Evolutionary conservation across 1,139 yeast genomes (phyloP).

Genomic region (Yamadazyma sp.): DNA sequence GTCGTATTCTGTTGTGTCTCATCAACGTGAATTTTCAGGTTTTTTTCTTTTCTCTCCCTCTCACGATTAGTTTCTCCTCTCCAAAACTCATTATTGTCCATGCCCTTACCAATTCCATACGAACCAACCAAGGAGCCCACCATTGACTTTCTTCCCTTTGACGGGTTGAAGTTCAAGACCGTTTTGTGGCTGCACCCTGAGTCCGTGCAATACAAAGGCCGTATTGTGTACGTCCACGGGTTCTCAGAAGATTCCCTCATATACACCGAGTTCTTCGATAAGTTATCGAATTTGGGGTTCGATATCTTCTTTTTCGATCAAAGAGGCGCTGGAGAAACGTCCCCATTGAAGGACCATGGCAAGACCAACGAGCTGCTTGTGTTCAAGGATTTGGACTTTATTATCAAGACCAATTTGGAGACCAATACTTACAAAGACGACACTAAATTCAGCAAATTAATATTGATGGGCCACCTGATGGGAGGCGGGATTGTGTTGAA

Average conservation of each 20-base stretch:
- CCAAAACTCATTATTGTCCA: too few relatives aligned
- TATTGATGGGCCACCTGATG: constrained; percentile 88
- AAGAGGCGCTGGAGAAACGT: constrained; percentile 84
- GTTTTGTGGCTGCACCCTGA: constrained; percentile 42
- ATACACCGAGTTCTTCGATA: constrained; percentile 61
- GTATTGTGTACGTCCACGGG: constrained; percentile 74
- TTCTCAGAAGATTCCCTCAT: constrained; percentile 65
- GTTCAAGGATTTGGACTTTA: constrained; percentile 68
- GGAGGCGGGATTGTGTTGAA: constrained; percentile 85
- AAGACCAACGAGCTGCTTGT: constrained; percentile 63
- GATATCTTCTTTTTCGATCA: constrained; percentile 81
- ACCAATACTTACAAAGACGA: constrained; percentile 21
- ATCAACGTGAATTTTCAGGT: neutral
- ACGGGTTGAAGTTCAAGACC: constrained; percentile 41
- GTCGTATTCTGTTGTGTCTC: too few relatives aligned
- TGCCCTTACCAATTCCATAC: constrained; percentile 29
- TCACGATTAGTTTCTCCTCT: too few relatives aligned
- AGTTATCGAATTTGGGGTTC: constrained; percentile 59
- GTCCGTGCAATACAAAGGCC: constrained; percentile 45
- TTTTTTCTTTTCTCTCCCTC: neutral
- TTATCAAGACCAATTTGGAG: constrained; percentile 42
- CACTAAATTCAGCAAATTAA: constrained; percentile 51
- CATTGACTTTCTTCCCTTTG: constrained; percentile 28
- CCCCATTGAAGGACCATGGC: constrained; percentile 61
- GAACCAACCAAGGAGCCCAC: constrained; percentile 32